phyloP scores from a whole-genome alignment of 306 rosid species.

The Oxytropis ochrocephala region DNA sequence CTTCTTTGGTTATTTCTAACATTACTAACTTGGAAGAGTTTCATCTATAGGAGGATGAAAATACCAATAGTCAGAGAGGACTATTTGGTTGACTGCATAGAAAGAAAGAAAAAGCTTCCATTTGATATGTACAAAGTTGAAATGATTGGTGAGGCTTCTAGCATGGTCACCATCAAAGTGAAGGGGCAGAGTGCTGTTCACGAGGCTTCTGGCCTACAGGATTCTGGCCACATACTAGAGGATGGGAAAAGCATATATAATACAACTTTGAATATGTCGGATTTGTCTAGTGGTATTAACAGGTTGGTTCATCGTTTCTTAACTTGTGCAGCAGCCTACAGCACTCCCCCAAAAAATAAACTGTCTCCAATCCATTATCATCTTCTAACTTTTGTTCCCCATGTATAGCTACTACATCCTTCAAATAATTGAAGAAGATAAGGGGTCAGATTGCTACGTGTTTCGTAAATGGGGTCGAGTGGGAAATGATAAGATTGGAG shows the following conservation, averaged over 20 bases:
- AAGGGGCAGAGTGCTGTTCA: conserved; percentile 91
- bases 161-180: conserved; percentile 90
- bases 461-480: conserved; percentile 99
- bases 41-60: conserved; percentile 73
- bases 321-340: conserved; percentile 1
- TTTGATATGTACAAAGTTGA: conserved; percentile 73
- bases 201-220: conserved; percentile 84
- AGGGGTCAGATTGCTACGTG: conserved; percentile 64
- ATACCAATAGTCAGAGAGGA: conserved; percentile 82
- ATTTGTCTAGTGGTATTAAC: conserved; percentile 77
- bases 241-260: conserved; percentile 80
- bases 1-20: conserved; percentile 6
- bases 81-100: conserved; percentile 77
- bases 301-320: conserved; percentile 42
- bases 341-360: background rate
- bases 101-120: conserved; percentile 71
- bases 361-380: background rate
- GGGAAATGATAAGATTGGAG: conserved; percentile 92
- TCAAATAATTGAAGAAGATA: conserved; percentile 91
- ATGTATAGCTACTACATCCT: conserved; percentile 70
- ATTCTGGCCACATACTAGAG: conserved; percentile 88
- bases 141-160: conserved; percentile 58
- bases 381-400: conserved; percentile 22
- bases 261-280: conserved; percentile 90
- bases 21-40: conserved; percentile 14